phyloP scores from a whole-genome alignment of 2,329 filamentous ascomycete genomes.

The Penicillium sp. region DNA sequence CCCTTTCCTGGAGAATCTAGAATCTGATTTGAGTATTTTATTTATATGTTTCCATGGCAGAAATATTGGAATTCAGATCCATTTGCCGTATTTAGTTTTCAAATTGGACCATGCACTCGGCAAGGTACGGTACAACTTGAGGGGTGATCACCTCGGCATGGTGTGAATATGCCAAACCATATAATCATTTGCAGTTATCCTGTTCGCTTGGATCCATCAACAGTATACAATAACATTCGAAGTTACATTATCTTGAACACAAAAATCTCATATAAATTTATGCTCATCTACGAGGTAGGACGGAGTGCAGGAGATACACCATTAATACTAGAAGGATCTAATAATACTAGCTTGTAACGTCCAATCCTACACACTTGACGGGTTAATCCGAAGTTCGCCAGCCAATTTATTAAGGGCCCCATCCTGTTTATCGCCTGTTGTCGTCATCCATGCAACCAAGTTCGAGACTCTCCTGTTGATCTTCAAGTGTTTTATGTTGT shows the following conservation, averaged over 20 bases:
- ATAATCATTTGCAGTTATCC: background rate
- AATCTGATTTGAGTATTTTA: background rate
- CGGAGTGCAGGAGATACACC: background rate
- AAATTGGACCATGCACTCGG: background rate
- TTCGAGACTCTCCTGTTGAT: constrained; percentile 16
- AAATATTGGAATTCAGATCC: no score
- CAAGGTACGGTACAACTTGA: background rate
- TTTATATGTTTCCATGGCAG: background rate
- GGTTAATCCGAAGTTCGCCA: background rate
- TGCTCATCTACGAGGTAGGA: background rate
- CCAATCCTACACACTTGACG: background rate
- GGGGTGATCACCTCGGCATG: background rate
- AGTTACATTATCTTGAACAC: background rate
- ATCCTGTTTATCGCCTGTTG: constrained; percentile 13
- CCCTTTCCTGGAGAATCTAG: constrained; percentile 13
- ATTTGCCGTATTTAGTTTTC: background rate
- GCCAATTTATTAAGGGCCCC: constrained; percentile 8
- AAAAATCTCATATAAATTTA: background rate
- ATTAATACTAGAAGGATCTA: background rate
- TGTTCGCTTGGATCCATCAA: background rate
- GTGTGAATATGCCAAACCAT: background rate
- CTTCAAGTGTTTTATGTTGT: background rate
- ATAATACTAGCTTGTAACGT: constrained; percentile 4
- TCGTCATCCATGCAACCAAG: constrained; percentile 18
- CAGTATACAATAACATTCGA: background rate